phyloP scores from a whole-genome alignment of 352 stramenopile genomes.

The Halophytophthora batemanensis region DNA sequence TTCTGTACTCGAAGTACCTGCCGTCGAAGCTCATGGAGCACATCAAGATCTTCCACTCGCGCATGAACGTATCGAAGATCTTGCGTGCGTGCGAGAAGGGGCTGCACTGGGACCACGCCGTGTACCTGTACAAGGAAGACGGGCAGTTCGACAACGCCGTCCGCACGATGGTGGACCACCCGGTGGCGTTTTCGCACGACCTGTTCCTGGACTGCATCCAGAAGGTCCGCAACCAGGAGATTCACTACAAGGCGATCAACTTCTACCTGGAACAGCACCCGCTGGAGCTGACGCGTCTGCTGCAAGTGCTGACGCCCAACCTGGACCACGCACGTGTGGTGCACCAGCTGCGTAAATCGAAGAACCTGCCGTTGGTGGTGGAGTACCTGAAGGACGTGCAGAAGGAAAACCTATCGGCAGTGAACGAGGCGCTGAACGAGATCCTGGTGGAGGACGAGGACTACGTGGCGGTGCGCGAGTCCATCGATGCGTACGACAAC shows the following conservation, averaged over 20 bases:
- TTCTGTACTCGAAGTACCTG: conserved; percentile 99
- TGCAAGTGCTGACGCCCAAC: conserved; percentile 98
- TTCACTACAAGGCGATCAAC: conserved; percentile 99
- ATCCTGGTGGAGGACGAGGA: conserved; percentile 96
- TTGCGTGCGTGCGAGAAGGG: conserved; percentile 97
- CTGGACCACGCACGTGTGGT: conserved; percentile 98
- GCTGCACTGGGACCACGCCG: conserved; percentile 97
- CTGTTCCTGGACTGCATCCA: conserved; percentile 99
- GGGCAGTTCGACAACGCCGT: conserved; percentile 99
- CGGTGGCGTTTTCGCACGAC: conserved; percentile 96
- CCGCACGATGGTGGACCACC: conserved; percentile 99
- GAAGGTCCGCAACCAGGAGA: conserved; percentile 99
- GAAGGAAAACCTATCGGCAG: conserved; percentile 97
- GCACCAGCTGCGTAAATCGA: conserved; percentile 96
- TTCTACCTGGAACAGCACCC: conserved; percentile 99
- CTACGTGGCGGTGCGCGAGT: conserved; percentile 96
- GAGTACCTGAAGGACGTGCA: conserved; percentile 99
- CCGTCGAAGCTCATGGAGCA: conserved; percentile 99
- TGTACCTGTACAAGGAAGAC: conserved; percentile 99
- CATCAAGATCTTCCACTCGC: conserved; percentile 99
- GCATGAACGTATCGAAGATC: conserved; percentile 99
- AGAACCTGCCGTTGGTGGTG: conserved; percentile 96
- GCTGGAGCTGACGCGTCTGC: conserved; percentile 94
- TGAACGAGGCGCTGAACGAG: conserved; percentile 99
- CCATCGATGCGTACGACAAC: conserved; percentile 99